Base-by-base conservation (phyloP, 306 rosid genomes). In the Ormosia emarginata region DNA sequence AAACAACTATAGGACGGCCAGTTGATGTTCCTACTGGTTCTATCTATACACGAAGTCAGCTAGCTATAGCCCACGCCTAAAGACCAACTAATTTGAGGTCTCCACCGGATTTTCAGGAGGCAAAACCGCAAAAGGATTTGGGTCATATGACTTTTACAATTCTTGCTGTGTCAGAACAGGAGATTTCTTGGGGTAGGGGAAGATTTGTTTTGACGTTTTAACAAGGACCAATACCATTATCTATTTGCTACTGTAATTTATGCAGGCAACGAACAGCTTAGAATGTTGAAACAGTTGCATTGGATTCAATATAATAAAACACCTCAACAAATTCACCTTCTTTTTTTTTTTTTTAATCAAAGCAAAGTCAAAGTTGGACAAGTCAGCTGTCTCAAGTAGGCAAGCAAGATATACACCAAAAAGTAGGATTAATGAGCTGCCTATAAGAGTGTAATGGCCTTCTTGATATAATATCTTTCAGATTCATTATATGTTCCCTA, bases 1-100 rank as follows among this genome's bases (percentile, higher is more conserved):
- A 82, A 46, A 32, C 63, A 47, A 24, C 61, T 44, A 64, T 71
- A 43, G 74, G 88, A 77, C 81, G 85, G 91, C 88, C 57, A 37
- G 73, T 71, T 79, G 76, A 66, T 84, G 34, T 30, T 50, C 66
- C 71, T 14, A 46, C 70, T 50, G 73, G 36, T 47, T 76, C 24
- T 49, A 71, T 67, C 59, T 46, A 12, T 43, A 71, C 50, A 87
- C 44, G 34, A 85, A 82, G 85, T 84, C 88, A 80, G 58, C 75
- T 58, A 74, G 70, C 73, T 50, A 61, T 5, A 49, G 76, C 50
- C 59, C 64, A 55, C 79, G 75, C 81, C 82, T 46, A 71, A 50
- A 64, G 61, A 79, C 78, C 67, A 85, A 74, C 69, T 44, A 79
- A 49, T 57, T 81, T 37, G 72, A 56, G 67, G 88, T 52, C 86